phyloP scores from a whole-genome alignment of 208 protist species.

The Phytomonas sp. region DNA sequence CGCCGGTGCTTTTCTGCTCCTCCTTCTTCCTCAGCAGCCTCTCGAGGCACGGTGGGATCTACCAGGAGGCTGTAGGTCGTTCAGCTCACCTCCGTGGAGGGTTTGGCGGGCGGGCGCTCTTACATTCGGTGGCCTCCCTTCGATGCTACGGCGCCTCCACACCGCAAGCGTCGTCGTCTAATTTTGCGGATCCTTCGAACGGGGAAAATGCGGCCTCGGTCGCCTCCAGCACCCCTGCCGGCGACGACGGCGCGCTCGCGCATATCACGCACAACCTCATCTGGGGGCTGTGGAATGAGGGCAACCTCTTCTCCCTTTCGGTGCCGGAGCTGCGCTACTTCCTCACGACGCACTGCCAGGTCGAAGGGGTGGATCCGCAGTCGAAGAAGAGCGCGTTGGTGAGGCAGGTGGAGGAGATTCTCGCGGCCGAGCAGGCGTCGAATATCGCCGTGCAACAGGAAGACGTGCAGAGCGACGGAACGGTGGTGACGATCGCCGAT shows the following conservation, averaged over 20 bases:
- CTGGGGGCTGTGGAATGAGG: conserved; percentile 89
- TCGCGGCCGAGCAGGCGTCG: conserved; percentile 60
- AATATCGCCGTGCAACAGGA: conserved; percentile 25
- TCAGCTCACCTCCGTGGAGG: too few species aligned
- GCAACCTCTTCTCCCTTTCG: conserved; percentile 88
- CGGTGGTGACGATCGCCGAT: conserved; percentile 40
- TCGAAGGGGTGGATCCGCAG: conserved; percentile 18
- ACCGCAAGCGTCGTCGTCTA: too few species aligned
- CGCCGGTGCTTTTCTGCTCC: not conserved
- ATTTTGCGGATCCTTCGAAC: not conserved
- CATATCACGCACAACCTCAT: conserved; percentile 81
- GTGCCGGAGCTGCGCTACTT: conserved; percentile 68
- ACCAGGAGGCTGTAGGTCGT: too few species aligned
- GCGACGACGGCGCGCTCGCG: conserved; percentile 18
- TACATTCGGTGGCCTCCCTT: too few species aligned
- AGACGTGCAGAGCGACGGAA: conserved; percentile 2
- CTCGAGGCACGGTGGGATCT: too few species aligned
- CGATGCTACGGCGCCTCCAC: too few species aligned
- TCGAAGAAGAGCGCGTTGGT: conserved; percentile 82
- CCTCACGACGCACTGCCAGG: conserved; percentile 45
- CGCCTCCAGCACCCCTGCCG: too few species aligned
- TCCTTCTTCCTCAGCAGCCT: too few species aligned
- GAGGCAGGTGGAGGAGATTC: conserved; percentile 79
- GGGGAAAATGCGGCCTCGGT: too few species aligned
- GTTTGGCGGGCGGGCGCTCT: too few species aligned